Evolutionary conservation across 1,139 yeast species (phyloP), one percentile per base, ranked within the genome.

Genomic region (Hansenula lynferdii): DNA sequence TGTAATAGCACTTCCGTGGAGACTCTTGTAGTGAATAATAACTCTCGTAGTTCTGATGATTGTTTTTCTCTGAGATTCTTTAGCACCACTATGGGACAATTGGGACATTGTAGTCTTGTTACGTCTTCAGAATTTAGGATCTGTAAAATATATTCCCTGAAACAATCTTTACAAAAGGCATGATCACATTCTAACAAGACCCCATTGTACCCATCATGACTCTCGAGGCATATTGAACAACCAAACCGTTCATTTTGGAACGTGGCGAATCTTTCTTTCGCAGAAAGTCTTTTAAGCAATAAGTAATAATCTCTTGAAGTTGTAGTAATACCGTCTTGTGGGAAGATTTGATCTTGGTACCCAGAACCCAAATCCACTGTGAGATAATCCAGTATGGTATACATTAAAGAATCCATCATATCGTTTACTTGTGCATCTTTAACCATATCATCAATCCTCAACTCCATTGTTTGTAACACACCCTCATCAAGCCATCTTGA

Each of bases 171-270:
- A 50, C 89, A 81, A 43, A 78, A 75, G 1, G 65, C 62, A 51
- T 81, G 87, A 3, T 58, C 59, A 48, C 85, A 77, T 1, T 56
- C 53, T 0, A 65, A 65, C 35, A 80, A 62, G 40, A 57, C 46
- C 8, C 69, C 63, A 51, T 77, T 70, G 3, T 53, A 44, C 2
- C 90, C 89, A 44, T 72, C 73, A 39, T 61, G 61, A 30, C 64
- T 68, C 26, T 65, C 69, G 49, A 77, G 80, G 48, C 89, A 81
- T 2, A 81, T 79, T 16, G 72, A 76, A 53, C 89, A 82, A 3
- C 61, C 51, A 48, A 69, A 78, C 3, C 80, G 67, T 24, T 57
- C 54, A 11, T 47, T 40, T 6, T 66, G 49, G 48, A 75, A 74
- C 15, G 62, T 60, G 1, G 54, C 45, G 17, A 52, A 44, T n/a